Evolutionary conservation across 257 asterid genomes (phyloP).

Genomic region (Solanum rostratum): DNA sequence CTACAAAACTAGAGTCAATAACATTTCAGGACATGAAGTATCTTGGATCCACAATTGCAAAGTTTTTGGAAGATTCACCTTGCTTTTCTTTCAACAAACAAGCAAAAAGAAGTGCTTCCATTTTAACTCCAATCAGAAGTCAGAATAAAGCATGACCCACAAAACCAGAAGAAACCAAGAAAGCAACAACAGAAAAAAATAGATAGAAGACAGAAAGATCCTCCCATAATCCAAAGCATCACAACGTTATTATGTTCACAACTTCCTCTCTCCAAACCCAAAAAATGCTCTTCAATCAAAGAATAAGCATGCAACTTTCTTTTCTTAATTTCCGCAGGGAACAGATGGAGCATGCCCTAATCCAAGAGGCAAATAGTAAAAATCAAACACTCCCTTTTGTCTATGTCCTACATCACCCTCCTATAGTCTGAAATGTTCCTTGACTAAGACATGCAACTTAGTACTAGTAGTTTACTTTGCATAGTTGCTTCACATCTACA

Average conservation of each 20-base stretch:
- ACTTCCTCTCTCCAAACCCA: not conserved
- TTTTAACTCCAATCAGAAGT: not conserved
- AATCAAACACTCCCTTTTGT: not conserved
- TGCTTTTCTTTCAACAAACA: not conserved
- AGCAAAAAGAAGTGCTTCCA: not conserved
- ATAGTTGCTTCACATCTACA: not conserved
- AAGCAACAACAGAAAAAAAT: not conserved
- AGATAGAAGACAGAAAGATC: not conserved
- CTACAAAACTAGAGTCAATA: not conserved
- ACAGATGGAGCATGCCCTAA: not conserved
- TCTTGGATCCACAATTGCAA: not conserved
- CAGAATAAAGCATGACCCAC: not conserved
- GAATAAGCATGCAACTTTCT: not conserved
- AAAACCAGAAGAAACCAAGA: not conserved
- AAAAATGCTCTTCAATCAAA: not conserved
- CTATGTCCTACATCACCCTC: not conserved
- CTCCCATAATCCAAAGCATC: not conserved
- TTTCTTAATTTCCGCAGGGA: not conserved
- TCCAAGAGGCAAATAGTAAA: not conserved
- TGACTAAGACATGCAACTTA: not conserved
- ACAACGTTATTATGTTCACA: not conserved
- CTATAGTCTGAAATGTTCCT: not conserved
- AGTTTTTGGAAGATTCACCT: not conserved
- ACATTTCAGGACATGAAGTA: not conserved
- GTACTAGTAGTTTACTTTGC: not conserved